Evolutionary conservation across 2,329 filamentous ascomycete genomes (phyloP).

Genomic region (Aspergillus ochraceoroseus): DNA sequence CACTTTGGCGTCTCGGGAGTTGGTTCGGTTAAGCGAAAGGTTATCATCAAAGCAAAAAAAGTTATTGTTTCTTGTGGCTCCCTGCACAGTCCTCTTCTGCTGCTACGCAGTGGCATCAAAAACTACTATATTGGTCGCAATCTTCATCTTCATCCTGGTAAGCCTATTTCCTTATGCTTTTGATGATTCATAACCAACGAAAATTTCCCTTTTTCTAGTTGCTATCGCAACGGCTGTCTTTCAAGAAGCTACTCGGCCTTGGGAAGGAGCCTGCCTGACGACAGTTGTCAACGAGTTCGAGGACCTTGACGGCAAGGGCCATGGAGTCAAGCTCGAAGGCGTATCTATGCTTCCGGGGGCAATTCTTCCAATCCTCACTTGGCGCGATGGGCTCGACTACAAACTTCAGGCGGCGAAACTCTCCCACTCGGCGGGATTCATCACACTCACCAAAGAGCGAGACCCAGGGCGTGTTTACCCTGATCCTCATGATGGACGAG

Average conservation of each 20-base stretch:
- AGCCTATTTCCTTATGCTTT: too few relatives aligned
- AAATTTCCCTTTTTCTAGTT: conserved; percentile 21
- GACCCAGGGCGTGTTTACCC: conserved; percentile 69
- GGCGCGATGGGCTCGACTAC: conserved; percentile 63
- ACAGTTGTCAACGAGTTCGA: conserved; percentile 71
- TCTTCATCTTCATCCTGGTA: conserved; percentile 74
- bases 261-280: conserved; percentile 76
- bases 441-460: conserved; percentile 69
- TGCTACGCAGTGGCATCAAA: conserved; percentile 72
- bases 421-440: conserved; percentile 65
- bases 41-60: conserved; percentile 71
- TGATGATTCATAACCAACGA: too few relatives aligned
- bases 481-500: conserved; percentile 62
- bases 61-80: conserved; percentile 75
- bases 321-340: conserved; percentile 77
- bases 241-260: conserved; percentile 63
- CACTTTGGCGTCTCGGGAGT: conserved; percentile 54
- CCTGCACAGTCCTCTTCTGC: conserved; percentile 68
- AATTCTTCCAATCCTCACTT: conserved; percentile 60
- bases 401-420: conserved; percentile 67
- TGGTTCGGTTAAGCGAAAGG: conserved; percentile 51
- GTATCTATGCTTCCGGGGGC: conserved; percentile 68
- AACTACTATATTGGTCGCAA: conserved; percentile 79
- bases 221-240: conserved; percentile 55
- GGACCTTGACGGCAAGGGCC: conserved; percentile 71